Percentiles rank a stretch among this genome's conserved stretches.
Evolutionary conservation across 2,329 filamentous ascomycete species (phyloP).

Genomic region (Teratosphaeria destructans): DNA sequence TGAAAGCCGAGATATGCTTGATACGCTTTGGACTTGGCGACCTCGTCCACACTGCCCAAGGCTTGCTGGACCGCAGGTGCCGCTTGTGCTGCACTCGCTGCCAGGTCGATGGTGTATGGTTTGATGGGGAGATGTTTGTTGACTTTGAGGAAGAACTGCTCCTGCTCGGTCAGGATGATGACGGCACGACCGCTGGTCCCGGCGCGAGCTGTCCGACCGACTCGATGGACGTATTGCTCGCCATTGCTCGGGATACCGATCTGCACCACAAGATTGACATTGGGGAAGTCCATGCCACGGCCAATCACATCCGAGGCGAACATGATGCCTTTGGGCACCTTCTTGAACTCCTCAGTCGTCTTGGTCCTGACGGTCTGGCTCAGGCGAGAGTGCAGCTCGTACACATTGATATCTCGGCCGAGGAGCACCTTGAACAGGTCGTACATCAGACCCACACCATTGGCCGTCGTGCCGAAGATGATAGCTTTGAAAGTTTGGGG

Average conservation of each 20-base stretch:
- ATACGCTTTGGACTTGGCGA: constrained; percentile 34
- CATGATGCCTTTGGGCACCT: constrained; percentile 37
- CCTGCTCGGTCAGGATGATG: constrained; percentile 42
- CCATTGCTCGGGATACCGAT: constrained; percentile 46
- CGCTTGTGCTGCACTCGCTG: constrained; percentile 24
- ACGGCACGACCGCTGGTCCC: constrained; percentile 56
- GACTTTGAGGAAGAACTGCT: constrained; percentile 41
- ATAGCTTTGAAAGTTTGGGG: constrained; percentile 36
- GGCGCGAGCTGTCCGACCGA: constrained; percentile 83
- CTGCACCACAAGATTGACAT: constrained; percentile 85
- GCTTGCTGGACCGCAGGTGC: constrained; percentile 22
- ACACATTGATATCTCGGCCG: constrained; percentile 27
- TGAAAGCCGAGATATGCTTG: constrained; percentile 39
- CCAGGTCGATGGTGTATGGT: constrained; percentile 37
- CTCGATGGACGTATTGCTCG: constrained; percentile 75
- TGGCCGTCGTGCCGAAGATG: constrained; percentile 38
- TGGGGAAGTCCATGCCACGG: constrained; percentile 94
- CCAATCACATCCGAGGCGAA: constrained; percentile 65
- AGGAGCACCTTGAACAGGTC: constrained; percentile 27
- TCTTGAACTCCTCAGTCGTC: constrained; percentile 36
- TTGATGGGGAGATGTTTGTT: constrained; percentile 43
- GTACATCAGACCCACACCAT: constrained; percentile 34
- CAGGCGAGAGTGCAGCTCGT: constrained; percentile 36
- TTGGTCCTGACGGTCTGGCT: constrained; percentile 31
- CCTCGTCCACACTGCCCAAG: constrained; percentile 29